phyloP scores from a whole-genome alignment of 495 filamentous ascomycete species.

The Barbatosphaeria neglecta region DNA sequence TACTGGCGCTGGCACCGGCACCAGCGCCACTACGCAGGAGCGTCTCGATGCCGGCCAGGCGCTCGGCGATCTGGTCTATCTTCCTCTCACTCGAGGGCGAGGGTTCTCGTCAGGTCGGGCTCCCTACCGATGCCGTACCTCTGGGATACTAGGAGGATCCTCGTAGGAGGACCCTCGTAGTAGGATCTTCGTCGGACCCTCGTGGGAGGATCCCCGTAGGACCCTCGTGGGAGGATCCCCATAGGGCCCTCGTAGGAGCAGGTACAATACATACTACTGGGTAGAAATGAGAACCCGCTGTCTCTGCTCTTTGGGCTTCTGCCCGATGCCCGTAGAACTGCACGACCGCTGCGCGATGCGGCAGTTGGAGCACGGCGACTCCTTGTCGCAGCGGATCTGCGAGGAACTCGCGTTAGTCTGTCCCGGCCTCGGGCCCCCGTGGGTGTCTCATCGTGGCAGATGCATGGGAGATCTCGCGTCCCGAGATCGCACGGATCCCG shows the following conservation, averaged over 20 bases:
- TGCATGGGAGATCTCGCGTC: too few relatives aligned
- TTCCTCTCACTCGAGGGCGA: conserved; percentile 46
- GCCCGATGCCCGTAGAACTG: conserved; percentile 49
- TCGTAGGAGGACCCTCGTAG: too few relatives aligned
- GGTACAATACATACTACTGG: conserved; percentile 59
- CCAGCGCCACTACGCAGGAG: conserved; percentile 39
- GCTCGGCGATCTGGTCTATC: conserved; percentile 54
- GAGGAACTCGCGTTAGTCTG: conserved; percentile 14
- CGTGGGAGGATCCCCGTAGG: too few relatives aligned
- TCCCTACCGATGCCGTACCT: too few relatives aligned
- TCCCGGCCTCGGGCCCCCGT: conserved; percentile 1
- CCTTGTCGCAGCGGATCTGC: conserved; percentile 60
- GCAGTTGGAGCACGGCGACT: conserved; percentile 55
- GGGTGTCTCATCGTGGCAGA: too few relatives aligned
- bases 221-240: too few relatives aligned
- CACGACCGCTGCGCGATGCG: conserved; percentile 41
- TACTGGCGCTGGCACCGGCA: too few relatives aligned
- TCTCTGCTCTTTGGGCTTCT: conserved; percentile 44
- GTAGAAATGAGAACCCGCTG: conserved; percentile 56
- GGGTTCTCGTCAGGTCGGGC: not conserved
- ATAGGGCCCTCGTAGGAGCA: too few relatives aligned
- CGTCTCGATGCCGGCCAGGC: conserved; percentile 46
- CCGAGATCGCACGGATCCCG: not conserved
- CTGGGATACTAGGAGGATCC: too few relatives aligned
- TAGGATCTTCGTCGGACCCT: too few relatives aligned